A percentile compares a stretch with the other conserved stretches of the same genome.
Conservation (phyloP, 495 filamentous ascomycete species). For the Alectoria sarmentosa region DNA sequence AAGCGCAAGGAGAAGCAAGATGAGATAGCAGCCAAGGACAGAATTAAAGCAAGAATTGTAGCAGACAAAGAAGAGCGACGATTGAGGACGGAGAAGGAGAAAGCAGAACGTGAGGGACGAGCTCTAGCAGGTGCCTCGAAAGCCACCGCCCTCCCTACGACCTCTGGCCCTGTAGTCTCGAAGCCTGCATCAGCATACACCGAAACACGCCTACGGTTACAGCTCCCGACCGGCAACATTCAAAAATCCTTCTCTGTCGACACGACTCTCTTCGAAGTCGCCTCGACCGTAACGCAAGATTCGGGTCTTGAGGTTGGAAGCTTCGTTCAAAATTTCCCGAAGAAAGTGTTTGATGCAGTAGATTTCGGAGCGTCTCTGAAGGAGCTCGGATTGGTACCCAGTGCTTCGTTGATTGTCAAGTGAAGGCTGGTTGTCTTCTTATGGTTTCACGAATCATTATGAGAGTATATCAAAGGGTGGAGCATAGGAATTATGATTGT, state of each 20-base stretch:
- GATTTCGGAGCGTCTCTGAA: constrained; percentile 89
- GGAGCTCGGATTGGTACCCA: constrained; percentile 85
- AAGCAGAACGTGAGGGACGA: constrained; percentile 72
- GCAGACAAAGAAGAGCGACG: constrained; percentile 82
- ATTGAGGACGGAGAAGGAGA: constrained; percentile 73
- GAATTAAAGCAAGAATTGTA: constrained; percentile 85
- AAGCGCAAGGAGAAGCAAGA: constrained; percentile 82
- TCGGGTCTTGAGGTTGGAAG: constrained; percentile 57
- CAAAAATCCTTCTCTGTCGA: constrained; percentile 78
- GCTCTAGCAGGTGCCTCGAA: constrained; percentile 43
- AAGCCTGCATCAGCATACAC: constrained; percentile 61
- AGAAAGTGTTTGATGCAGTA: constrained; percentile 66
- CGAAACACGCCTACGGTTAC: constrained; percentile 75
- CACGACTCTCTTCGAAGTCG: constrained; percentile 92
- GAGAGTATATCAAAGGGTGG: not conserved
- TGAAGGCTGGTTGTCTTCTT: constrained; percentile 1
- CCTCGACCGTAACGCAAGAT: constrained; percentile 59
- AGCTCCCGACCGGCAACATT: constrained; percentile 63
- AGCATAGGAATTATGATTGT: not conserved
- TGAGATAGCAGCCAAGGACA: constrained; percentile 79
- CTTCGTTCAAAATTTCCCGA: constrained; percentile 81
- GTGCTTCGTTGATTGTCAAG: constrained; percentile 65
- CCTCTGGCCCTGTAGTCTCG: constrained; percentile 39
- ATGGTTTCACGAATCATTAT: constrained; percentile 2
- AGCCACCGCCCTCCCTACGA: constrained; percentile 34